Percentiles rank a stretch among this genome's conserved stretches.
Conservation (phyloP, 345 rosid species). For the Geranium brycei region DNA sequence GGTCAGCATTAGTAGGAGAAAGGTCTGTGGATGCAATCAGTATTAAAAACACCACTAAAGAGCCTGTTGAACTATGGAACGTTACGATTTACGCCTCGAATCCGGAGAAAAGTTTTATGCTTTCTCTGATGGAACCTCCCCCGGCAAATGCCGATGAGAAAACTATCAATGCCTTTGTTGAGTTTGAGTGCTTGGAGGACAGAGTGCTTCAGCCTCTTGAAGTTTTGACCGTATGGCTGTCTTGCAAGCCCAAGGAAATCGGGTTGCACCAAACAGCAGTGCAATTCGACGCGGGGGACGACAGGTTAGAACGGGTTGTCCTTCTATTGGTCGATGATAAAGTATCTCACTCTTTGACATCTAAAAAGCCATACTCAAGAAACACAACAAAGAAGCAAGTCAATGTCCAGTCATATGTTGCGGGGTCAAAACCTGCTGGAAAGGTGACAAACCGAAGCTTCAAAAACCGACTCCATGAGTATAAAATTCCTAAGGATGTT, state of each 20-base stretch:
- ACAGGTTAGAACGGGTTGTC: slow-evolving; percentile 45
- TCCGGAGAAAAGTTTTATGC: slow-evolving; percentile 42
- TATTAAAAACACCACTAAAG: slow-evolving; percentile 37
- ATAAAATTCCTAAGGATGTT: slow-evolving; percentile 29
- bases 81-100: slow-evolving; percentile 47
- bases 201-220: slow-evolving; percentile 63
- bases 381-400: slow-evolving; percentile 19
- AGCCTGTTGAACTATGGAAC: slow-evolving; percentile 54
- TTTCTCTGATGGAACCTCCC: slow-evolving; percentile 65
- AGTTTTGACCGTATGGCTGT: slow-evolving; percentile 52
- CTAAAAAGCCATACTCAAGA: slow-evolving; percentile 25
- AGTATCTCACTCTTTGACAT: slow-evolving; percentile 35
- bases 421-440: slow-evolving; percentile 16
- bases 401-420: slow-evolving; percentile 15
- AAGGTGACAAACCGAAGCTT: background rate
- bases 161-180: slow-evolving; percentile 26
- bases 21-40: slow-evolving; percentile 38
- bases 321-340: slow-evolving; percentile 73
- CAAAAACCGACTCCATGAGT: slow-evolving; percentile 19
- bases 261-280: slow-evolving; percentile 61
- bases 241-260: slow-evolving; percentile 56
- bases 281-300: slow-evolving; percentile 41
- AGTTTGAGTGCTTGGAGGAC: slow-evolving; percentile 49
- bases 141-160: slow-evolving; percentile 12
- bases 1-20: slow-evolving; percentile 41